These are phyloP conservation scores for Epichloe amarillans DNA, from an alignment of 2,329 filamentous ascomycete species.

Conservation along the genomic window DNA sequence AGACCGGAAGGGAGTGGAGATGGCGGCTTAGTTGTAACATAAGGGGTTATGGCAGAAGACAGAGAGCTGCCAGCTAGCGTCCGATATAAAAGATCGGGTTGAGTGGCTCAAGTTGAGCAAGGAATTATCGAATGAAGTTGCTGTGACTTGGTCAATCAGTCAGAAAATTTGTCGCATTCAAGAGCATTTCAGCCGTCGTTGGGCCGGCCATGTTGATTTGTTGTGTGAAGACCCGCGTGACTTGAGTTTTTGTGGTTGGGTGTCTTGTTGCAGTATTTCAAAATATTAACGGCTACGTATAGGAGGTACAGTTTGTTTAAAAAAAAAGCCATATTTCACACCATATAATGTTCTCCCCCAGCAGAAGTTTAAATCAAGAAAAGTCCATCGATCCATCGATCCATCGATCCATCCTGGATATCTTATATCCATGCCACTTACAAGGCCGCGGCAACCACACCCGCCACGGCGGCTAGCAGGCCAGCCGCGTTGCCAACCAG, in stretches of 20 bases:
- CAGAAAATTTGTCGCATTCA: too few species aligned
- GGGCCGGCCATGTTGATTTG: too few species aligned
- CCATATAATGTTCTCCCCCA: neutral
- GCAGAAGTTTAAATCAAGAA: neutral
- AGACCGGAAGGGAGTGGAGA: neutral
- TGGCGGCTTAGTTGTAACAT: conserved; percentile 3
- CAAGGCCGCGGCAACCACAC: conserved; percentile 23
- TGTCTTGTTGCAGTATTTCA: neutral
- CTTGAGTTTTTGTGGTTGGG: neutral
- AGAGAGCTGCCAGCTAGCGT: neutral
- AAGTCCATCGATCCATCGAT: neutral
- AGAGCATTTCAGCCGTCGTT: too few species aligned
- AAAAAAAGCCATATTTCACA: neutral
- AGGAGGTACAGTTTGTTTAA: neutral
- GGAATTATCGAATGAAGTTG: neutral
- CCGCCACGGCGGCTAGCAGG: conserved; percentile 24
- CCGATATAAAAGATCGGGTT: neutral
- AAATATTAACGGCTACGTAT: too few species aligned
- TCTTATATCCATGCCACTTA: conserved; percentile 8
- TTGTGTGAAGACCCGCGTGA: too few species aligned
- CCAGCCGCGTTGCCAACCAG: conserved; percentile 20
- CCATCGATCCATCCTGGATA: neutral
- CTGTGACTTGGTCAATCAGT: neutral
- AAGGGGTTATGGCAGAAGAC: neutral
- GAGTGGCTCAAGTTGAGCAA: neutral